phyloP scores from a whole-genome alignment of 192 early-diverging fungal species.

The Geranomyces variabilis region DNA sequence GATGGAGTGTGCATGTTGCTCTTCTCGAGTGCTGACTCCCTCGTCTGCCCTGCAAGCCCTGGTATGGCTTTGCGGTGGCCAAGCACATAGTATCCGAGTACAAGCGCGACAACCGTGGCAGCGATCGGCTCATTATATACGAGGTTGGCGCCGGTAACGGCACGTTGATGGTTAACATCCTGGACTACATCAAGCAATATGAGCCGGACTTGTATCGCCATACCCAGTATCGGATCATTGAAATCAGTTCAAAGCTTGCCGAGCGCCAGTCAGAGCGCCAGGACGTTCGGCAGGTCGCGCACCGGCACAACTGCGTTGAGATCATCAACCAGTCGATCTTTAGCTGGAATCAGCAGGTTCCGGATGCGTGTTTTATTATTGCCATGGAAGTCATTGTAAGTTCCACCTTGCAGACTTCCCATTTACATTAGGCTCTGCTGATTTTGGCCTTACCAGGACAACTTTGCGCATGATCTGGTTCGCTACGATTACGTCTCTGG shows the following conservation, averaged over 20 bases:
- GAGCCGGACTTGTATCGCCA: conserved; percentile 79
- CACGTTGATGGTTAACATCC: conserved; percentile 90
- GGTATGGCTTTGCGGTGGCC: conserved; percentile 92
- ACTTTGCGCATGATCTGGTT: conserved; percentile 94
- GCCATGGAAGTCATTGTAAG: conserved; percentile 95
- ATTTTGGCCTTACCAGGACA: conserved; percentile 66
- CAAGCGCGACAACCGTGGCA: conserved; percentile 57
- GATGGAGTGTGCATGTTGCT: background rate
- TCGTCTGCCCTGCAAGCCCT: conserved; percentile 71
- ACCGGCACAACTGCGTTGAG: conserved; percentile 49
- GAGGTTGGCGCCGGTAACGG: conserved; percentile 98
- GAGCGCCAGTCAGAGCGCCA: conserved; percentile 42
- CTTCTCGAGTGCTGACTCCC: background rate
- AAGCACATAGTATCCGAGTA: conserved; percentile 83
- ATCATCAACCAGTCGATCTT: conserved; percentile 93
- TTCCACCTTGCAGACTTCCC: conserved; percentile 16
- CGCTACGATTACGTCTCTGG: conserved; percentile 78
- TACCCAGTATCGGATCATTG: conserved; percentile 87
- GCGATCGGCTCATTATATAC: conserved; percentile 74
- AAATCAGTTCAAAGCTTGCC: conserved; percentile 86
- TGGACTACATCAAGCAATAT: conserved; percentile 80
- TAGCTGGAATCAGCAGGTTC: conserved; percentile 77
- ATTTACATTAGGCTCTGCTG: background rate
- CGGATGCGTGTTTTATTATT: conserved; percentile 84
- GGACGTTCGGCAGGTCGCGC: conserved; percentile 16